Evolutionary conservation across 179 eudicot species (phyloP), one percentile per base, ranked within the genome.

Genomic region (Heliamphora pulchella): DNA sequence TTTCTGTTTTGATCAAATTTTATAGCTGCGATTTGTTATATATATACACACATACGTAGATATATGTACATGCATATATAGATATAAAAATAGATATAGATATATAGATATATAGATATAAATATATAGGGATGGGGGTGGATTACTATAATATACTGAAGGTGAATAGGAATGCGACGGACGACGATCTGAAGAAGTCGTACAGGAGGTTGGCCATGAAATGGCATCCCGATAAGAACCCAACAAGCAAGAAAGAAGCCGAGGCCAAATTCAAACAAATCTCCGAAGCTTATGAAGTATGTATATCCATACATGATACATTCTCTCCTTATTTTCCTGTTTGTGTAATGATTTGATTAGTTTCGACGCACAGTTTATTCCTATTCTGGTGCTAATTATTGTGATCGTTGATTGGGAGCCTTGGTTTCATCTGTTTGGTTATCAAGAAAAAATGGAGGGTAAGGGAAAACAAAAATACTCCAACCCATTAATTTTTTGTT

Each of bases 221-320:
- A 74, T 74, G 78, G 78, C 78, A 74, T 43, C 78, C 78, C 6
- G 78, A 74, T n/a, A 75, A 75, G 78, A 75, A 75, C 78, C 78
- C 53, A 55, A 75, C n/a, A 18, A 43, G 18, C 78, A 72, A 72
- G 76, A 53, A 50, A 72, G 66, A 75, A 58, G 78, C 78, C 44
- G 78, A 75, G 78, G 78, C 78, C 78, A 58, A 75, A 75, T 75
- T 75, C 78, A 75, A 57, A 58, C 78, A 58, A 75, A 57, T 75
- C 66, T 75, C 78, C 53, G 78, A 75, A 58, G 78, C 78, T 75
- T 75, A 75, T 58, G 78, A 75, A 11, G 78, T 71, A 71, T 14
- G n/a, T n/a, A n/a, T n/a, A n/a, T 63, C 4, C 11, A 73, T 46
- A 8, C 18, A 4, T 58, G 22, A 44, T 14, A 8, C 22, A 6